Base-by-base conservation (phyloP, 352 stramenopile species). In the Globisporangium radiosum region DNA sequence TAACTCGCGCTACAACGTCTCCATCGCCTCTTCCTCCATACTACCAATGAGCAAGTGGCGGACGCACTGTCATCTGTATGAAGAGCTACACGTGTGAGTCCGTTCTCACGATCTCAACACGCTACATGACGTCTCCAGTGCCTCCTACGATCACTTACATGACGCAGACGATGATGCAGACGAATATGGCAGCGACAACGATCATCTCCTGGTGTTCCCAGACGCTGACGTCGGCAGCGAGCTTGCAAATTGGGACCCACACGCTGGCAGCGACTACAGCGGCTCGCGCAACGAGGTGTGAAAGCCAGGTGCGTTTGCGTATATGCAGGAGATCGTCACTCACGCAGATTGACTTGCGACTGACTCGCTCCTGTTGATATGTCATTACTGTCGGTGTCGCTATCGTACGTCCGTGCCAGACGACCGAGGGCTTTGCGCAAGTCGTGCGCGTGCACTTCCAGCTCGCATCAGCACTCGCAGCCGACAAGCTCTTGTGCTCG, bases 361-460 rank as follows among this genome's bases (percentile, higher is more conserved):
- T 3, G 40, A 44, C 40, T 44, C 11, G 40, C 11, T 19, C 15
- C 8, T 6, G 15, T 48, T 48, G 44, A 15, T 25, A 13, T 50
- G 25, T 33, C 25, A 43, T 43, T 43, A 11, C 39, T 43, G 1
- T 33, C 25, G 25, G 25, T 33, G 25, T 33, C 25, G 25, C 25
- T 33, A 33, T 33, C 25, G 25, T 43, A 8, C 42, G 25, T 33
- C 25, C 25, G 25, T 33, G 25, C 25, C 67, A 92, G 83, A 66
- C 70, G 40, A 62, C 71, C 15, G 87, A 96, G 62, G 87, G 87
- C 4, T 94, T 96, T 69, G 58, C 64, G 4, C 71, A 86, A 14
- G 64, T 96, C 52, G 70, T 88, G 38, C 77, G 85, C 56, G 72
- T 94, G 14, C 75, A 68, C 48, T 92, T 96, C 63, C 62, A 64